These are phyloP conservation scores for Maudiozyma barnettii DNA, from an alignment of 805 yeast genomes.

Conservation along the genomic window DNA sequence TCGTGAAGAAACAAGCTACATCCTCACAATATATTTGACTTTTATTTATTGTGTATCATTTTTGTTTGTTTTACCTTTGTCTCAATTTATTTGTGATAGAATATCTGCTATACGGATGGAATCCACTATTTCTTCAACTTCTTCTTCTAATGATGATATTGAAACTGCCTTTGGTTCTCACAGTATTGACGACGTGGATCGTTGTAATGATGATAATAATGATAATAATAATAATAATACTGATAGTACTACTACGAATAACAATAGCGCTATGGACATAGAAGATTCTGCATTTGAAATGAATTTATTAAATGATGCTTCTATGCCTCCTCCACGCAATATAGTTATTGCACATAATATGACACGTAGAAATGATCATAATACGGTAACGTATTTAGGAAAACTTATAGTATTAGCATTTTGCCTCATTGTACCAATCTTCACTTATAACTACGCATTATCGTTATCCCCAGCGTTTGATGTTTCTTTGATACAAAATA, in stretches of 20 bases:
- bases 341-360: not conserved
- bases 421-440: conserved; percentile 12
- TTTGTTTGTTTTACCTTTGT: conserved; percentile 15
- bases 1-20: conserved; percentile 9
- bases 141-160: not conserved
- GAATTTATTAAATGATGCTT: not conserved
- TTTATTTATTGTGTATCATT: conserved; percentile 20
- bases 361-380: not conserved
- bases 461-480: conserved; percentile 27
- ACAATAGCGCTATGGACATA: not conserved
- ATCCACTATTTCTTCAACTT: not conserved
- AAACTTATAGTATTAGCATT: conserved; percentile 15
- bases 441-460: conserved; percentile 12
- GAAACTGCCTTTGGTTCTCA: not conserved
- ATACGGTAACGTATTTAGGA: conserved; percentile 4
- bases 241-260: too few relatives aligned
- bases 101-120: not conserved
- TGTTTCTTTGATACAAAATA: conserved; percentile 25
- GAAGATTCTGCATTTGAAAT: not conserved
- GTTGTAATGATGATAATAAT: not conserved
- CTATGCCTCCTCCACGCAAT: not conserved
- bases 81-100: conserved; percentile 4
- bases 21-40: conserved; percentile 16
- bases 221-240: not conserved
- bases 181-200: not conserved